A percentile compares a stretch with the other conserved stretches of the same genome.
These are phyloP conservation scores for Penicillium sp. DNA, from an alignment of 2,329 filamentous ascomycete genomes.

Conservation along the genomic window DNA sequence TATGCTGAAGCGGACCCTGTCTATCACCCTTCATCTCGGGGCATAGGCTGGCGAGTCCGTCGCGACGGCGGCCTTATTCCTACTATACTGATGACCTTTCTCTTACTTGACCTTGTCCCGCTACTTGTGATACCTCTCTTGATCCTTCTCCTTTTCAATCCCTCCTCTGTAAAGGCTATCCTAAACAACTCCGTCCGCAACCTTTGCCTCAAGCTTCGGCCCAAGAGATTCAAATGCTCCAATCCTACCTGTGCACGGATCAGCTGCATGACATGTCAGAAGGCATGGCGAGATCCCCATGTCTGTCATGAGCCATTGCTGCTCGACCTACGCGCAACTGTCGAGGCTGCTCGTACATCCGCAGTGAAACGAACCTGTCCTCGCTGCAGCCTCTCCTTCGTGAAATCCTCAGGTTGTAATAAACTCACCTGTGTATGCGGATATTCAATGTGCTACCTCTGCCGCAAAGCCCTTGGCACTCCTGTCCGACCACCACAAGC, in stretches of 20 bases:
- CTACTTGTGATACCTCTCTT: slow-evolving; percentile 54
- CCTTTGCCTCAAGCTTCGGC: slow-evolving; percentile 68
- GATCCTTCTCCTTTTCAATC: slow-evolving; percentile 57
- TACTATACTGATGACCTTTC: slow-evolving; percentile 49
- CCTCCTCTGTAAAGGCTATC: slow-evolving; percentile 50
- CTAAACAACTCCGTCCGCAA: slow-evolving; percentile 64
- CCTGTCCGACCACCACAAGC: slow-evolving; percentile 15
- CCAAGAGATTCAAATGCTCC: slow-evolving; percentile 75
- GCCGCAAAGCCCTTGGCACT: slow-evolving; percentile 64
- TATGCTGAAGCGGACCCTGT: slow-evolving; percentile 87
- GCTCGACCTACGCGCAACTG: slow-evolving; percentile 78
- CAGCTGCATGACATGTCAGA: slow-evolving; percentile 80
- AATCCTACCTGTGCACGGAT: slow-evolving; percentile 65
- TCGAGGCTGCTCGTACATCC: slow-evolving; percentile 90
- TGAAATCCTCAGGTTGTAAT: slow-evolving; percentile 93
- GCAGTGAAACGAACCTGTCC: slow-evolving; percentile 95
- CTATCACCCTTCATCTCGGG: slow-evolving; percentile 58
- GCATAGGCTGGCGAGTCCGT: slow-evolving; percentile 59
- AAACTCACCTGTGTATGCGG: slow-evolving; percentile 95
- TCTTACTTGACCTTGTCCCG: slow-evolving; percentile 46
- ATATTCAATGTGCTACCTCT: slow-evolving; percentile 98
- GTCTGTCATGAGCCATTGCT: slow-evolving; percentile 83
- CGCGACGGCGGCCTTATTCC: slow-evolving; percentile 53
- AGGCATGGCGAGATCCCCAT: slow-evolving; percentile 85
- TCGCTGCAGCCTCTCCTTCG: slow-evolving; percentile 84